Evolutionary conservation across 176 grass and related monocot species (phyloP).

Genomic region (Oryza meridionalis): DNA sequence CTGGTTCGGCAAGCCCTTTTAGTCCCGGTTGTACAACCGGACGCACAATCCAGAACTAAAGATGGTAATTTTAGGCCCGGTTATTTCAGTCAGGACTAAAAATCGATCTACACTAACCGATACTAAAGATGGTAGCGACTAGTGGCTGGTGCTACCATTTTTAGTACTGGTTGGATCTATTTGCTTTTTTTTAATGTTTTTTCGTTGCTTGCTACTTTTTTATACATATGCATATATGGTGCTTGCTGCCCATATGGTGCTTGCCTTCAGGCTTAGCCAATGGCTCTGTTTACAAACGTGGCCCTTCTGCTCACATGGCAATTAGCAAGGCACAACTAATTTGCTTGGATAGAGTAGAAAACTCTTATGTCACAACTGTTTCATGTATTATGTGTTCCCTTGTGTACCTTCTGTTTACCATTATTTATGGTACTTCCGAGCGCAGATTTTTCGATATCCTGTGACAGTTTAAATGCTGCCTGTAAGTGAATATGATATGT

Average conservation of each 20-base stretch:
- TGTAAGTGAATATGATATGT: background rate
- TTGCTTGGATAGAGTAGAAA: background rate
- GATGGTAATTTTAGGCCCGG: no score
- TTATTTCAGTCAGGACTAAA: no score
- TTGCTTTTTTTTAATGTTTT: no score
- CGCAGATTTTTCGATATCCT: background rate
- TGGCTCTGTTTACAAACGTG: background rate
- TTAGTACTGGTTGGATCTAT: no score
- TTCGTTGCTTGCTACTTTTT: no score
- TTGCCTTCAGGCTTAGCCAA: background rate
- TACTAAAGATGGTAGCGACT: no score
- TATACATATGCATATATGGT: no score
- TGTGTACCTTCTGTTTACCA: background rate
- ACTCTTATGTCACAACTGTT: background rate
- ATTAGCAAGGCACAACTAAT: background rate
- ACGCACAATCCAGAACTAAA: no score
- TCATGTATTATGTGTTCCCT: background rate
- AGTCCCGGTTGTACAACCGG: no score
- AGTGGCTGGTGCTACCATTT: no score
- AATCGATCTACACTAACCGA: no score
- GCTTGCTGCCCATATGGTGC: background rate
- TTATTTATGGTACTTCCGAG: background rate
- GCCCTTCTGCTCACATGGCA: background rate
- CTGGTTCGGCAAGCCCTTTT: no score
- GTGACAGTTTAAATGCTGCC: background rate